These are phyloP conservation scores for Penicillium salamii DNA, from an alignment of 495 filamentous ascomycete genomes.

Conservation along the genomic window DNA sequence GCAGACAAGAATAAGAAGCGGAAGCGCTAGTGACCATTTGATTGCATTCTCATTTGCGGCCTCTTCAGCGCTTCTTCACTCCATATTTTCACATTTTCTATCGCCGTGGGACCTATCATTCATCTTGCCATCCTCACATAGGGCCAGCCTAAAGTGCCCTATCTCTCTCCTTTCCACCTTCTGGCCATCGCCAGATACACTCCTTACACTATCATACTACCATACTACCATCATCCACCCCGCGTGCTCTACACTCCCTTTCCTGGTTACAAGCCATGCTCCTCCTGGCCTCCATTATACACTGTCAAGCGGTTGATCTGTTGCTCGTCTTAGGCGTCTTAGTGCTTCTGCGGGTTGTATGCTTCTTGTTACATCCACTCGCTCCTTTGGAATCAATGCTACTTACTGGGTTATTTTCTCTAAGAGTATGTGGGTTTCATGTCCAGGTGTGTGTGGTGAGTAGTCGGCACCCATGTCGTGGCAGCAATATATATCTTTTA, in stretches of 20 bases:
- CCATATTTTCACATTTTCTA: no score
- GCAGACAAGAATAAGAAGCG: conserved; percentile 69
- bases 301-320: conserved; percentile 30
- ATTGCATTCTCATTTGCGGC: not conserved
- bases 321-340: conserved; percentile 23
- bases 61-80: not conserved
- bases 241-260: conserved; percentile 22
- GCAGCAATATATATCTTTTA: conserved; percentile 20
- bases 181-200: conserved; percentile 13
- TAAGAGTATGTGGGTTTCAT: conserved; percentile 11
- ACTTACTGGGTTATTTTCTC: conserved; percentile 15
- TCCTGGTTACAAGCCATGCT: conserved; percentile 10
- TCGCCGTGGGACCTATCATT: conserved; percentile 3
- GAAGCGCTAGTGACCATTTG: conserved; percentile 52
- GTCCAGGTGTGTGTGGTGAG: conserved; percentile 10
- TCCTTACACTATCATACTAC: conserved; percentile 18
- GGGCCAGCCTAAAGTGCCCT: conserved; percentile 3
- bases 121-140: conserved; percentile 8
- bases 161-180: conserved; percentile 16
- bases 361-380: conserved; percentile 20
- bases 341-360: conserved; percentile 16
- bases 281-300: conserved; percentile 22
- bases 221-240: conserved; percentile 2
- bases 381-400: conserved; percentile 24
- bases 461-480: not conserved